A percentile compares a stretch with the other conserved stretches of the same genome.
Conservation (phyloP, 2,329 filamentous ascomycete species). For the Trichoderma aggressivum region DNA sequence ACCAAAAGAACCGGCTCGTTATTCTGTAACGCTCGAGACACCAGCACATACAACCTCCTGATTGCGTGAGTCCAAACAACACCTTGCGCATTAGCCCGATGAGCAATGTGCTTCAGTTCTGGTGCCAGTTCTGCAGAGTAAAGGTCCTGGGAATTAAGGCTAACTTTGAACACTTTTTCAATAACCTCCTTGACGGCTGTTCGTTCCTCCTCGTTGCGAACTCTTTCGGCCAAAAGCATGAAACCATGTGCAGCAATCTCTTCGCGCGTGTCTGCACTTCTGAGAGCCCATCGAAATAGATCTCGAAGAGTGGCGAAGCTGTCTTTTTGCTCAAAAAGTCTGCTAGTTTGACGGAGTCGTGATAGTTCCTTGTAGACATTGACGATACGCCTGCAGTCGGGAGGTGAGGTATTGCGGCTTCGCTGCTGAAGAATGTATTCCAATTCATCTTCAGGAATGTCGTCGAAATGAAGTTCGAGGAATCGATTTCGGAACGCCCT, state of each 20-base stretch:
- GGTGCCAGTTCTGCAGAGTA: slow-evolving; percentile 63
- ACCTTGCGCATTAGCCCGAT: slow-evolving; percentile 51
- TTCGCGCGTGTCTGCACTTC: slow-evolving; percentile 79
- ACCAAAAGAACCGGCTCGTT: slow-evolving; percentile 93
- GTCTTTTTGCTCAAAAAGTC: slow-evolving; percentile 94
- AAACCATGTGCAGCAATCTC: slow-evolving; percentile 90
- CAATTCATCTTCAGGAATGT: slow-evolving; percentile 92
- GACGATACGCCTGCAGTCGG: slow-evolving; percentile 88
- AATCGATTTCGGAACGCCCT: slow-evolving; percentile 96
- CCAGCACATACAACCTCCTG: slow-evolving; percentile 84
- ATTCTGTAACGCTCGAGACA: slow-evolving; percentile 80
- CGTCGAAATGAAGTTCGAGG: slow-evolving; percentile 93
- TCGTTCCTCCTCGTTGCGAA: slow-evolving; percentile 86
- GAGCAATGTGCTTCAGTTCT: slow-evolving; percentile 49
- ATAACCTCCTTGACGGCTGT: slow-evolving; percentile 81
- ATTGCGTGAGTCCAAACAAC: slow-evolving; percentile 96
- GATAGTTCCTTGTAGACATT: slow-evolving; percentile 92
- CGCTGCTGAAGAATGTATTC: slow-evolving; percentile 87
- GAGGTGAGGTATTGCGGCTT: slow-evolving; percentile 80
- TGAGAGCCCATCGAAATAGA: slow-evolving; percentile 89
- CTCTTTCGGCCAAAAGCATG: slow-evolving; percentile 92
- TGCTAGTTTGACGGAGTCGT: slow-evolving; percentile 79
- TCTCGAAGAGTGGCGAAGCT: slow-evolving; percentile 96
- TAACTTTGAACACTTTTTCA: slow-evolving; percentile 84
- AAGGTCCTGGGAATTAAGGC: slow-evolving; percentile 68